Base-by-base conservation (phyloP, 1,139 yeast genomes). In the Candida freyschussii region DNA sequence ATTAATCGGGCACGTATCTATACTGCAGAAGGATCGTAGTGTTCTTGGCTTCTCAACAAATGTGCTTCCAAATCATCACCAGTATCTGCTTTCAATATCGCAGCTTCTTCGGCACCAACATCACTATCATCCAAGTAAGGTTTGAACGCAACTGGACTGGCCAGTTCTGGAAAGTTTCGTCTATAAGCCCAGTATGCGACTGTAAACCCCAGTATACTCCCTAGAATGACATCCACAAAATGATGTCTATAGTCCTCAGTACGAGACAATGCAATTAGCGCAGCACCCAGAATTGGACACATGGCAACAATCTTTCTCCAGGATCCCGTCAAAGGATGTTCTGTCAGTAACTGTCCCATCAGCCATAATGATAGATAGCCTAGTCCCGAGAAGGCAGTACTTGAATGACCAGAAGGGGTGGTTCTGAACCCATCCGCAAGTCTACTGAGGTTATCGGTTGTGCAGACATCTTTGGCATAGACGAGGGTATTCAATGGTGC, bases 161-260 rank as follows among this genome's bases (percentile, higher is more conserved):
- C 31, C 10, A 60, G 43, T 5, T 58, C 42, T 17, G 72, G 72
- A 57, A 72, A 75, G 52, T 66, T 69, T 40, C 72, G 60, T 37
- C 62, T 59, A 47, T 76, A 77, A 4, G 63, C 40, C 45, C 64
- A 64, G 40, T 56, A 52, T 0, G 75, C 74, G 19, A 61, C 48
- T 2, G 53, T 27, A 14, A 55, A 48, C 3, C 91, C 93, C 7
- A 82, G 49, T 2, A 60, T 17, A 27, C 78, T 65, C 2, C 93
- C 94, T 19, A 74, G 49, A 1, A 77, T 41, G 2, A 83, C 74
- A 56, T 83, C 94, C 10, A 77, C 62, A 45, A 79, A 80, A 55
- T 81, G 89, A 51, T 82, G 93, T 55, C 89, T 69, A 55, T 82
- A 83, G 57, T 83, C 95, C 50, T 79, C 78, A 2, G 87, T 78